These are phyloP conservation scores for Purpureocillium takamizusanense DNA, from an alignment of 2,329 filamentous ascomycete genomes.

Conservation along the genomic window DNA sequence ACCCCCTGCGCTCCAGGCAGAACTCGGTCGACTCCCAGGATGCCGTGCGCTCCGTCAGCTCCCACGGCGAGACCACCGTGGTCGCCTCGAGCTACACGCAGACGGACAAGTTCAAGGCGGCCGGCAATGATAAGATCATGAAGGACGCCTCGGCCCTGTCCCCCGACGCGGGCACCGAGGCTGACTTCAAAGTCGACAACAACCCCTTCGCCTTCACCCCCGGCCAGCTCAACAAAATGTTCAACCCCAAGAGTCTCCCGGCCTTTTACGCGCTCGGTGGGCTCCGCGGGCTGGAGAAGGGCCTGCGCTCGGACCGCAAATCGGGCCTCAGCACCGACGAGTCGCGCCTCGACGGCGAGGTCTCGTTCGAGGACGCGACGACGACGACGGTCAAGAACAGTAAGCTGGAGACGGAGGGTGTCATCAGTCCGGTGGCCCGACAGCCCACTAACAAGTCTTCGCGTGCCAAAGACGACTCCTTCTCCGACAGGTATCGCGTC, in stretches of 20 bases:
- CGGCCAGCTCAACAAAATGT: constrained; percentile 76
- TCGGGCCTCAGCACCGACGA: constrained; percentile 74
- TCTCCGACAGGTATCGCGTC: constrained; percentile 58
- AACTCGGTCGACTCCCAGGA: constrained; percentile 64
- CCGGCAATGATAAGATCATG: constrained; percentile 47
- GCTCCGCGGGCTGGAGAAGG: constrained; percentile 67
- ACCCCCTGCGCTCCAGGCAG: constrained; percentile 47
- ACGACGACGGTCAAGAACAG: constrained; percentile 30
- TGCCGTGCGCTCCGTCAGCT: constrained; percentile 46
- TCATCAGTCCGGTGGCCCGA: constrained; percentile 1
- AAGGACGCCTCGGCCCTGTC: constrained; percentile 60
- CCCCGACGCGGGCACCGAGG: constrained; percentile 67
- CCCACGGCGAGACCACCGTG: constrained; percentile 55
- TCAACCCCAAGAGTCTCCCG: constrained; percentile 78
- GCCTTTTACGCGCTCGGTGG: constrained; percentile 79
- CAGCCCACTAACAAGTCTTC: constrained; percentile 4
- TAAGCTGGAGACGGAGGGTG: constrained; percentile 24
- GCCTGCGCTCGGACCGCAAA: constrained; percentile 62
- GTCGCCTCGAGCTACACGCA: constrained; percentile 34
- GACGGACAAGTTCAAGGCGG: constrained; percentile 27
- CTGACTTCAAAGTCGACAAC: constrained; percentile 64
- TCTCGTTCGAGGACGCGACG: constrained; percentile 66
- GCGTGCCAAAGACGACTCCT: constrained; percentile 24
- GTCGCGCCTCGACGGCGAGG: constrained; percentile 48
- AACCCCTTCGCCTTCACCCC: constrained; percentile 82